Percentiles rank a stretch among this genome's conserved stretches.
phyloP scores from a whole-genome alignment of 257 asterid genomes.

The Buddleja alternifolia region DNA sequence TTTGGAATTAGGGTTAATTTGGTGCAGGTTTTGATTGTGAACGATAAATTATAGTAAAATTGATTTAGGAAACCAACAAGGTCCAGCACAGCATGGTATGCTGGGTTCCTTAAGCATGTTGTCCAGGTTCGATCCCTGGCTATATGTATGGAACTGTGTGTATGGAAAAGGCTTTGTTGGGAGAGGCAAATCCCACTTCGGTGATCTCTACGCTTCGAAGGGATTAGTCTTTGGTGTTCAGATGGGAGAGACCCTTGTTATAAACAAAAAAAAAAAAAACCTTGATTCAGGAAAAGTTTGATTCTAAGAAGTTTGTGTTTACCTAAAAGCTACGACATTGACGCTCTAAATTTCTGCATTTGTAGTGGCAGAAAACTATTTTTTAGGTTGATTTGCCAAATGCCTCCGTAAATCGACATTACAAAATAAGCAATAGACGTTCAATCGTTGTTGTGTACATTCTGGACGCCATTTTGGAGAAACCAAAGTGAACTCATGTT shows the following conservation, averaged over 20 bases:
- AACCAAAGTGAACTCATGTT: constrained; percentile 3
- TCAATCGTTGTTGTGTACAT: not conserved
- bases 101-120: too few relatives aligned
- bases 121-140: too few relatives aligned
- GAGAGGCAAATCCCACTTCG: too few relatives aligned
- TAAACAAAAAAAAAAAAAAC: too few relatives aligned
- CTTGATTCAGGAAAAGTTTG: too few relatives aligned
- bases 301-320: not conserved
- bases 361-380: not conserved
- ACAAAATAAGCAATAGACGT: not conserved
- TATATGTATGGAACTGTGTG: too few relatives aligned
- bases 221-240: too few relatives aligned
- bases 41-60: not conserved
- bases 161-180: too few relatives aligned
- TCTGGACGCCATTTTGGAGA: not conserved
- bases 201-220: too few relatives aligned
- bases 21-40: not conserved
- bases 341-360: constrained; percentile 3
- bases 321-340: not conserved
- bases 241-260: too few relatives aligned
- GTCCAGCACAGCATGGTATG: too few relatives aligned
- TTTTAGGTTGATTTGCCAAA: not conserved
- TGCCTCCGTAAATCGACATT: not conserved
- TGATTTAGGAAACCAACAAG: too few relatives aligned
- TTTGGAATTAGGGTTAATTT: not conserved